Conservation (phyloP, 352 stramenopile genomes). For the Pythium utonaiense region DNA sequence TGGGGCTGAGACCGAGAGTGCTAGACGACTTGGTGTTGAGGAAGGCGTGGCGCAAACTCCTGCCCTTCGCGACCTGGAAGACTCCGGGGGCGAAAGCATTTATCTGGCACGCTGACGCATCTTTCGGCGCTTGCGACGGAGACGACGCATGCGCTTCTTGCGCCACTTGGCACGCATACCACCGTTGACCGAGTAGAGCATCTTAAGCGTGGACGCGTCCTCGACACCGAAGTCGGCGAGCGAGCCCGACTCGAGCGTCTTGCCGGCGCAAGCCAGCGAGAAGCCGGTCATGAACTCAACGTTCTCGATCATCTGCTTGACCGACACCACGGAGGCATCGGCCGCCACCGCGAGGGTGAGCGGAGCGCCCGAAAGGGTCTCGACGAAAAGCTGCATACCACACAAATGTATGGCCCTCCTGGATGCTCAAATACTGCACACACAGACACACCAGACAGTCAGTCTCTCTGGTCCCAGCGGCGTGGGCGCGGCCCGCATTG, state of each 20-base stretch:
- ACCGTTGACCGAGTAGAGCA: conserved; percentile 89
- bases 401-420: conserved; percentile 82
- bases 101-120: conserved; percentile 99
- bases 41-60: background rate
- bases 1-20: background rate
- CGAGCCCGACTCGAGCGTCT: conserved; percentile 73
- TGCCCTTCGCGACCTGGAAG: background rate
- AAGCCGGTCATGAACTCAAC: conserved; percentile 93
- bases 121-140: conserved; percentile 98
- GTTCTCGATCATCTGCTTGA: conserved; percentile 94
- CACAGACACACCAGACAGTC: background rate
- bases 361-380: conserved; percentile 82
- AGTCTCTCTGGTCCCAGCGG: no score
- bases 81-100: conserved; percentile 41
- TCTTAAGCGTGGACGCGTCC: conserved; percentile 91
- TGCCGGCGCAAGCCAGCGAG: conserved; percentile 86
- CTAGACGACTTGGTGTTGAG: background rate
- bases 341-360: conserved; percentile 74
- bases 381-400: conserved; percentile 95
- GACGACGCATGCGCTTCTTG: conserved; percentile 98
- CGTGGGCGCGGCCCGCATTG: no score
- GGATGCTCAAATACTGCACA: conserved; percentile 89
- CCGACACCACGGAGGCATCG: conserved; percentile 89
- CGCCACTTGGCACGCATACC: conserved; percentile 97
- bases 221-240: conserved; percentile 90